Evolutionary conservation across 768 basidiomycete species (phyloP).

Genomic region (Panellus pusillus): DNA sequence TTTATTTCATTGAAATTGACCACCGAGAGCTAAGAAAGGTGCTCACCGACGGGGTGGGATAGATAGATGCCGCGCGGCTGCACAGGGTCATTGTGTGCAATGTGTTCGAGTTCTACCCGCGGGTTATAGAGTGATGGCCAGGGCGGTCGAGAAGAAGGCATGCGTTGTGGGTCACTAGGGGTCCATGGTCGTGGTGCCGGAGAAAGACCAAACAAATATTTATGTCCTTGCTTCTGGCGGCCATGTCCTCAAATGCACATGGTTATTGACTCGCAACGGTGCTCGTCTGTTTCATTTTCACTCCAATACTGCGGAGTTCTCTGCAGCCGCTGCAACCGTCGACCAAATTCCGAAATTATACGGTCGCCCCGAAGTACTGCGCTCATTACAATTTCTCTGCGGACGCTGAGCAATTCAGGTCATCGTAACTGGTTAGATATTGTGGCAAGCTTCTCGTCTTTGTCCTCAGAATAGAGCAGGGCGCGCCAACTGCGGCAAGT

Average conservation of each 20-base stretch:
- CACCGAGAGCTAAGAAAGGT: neutral
- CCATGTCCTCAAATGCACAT: constrained; percentile 4
- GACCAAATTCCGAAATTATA: constrained; percentile 39
- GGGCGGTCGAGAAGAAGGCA: constrained; percentile 25
- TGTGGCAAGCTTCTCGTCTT: neutral
- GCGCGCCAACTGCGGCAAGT: constrained; percentile 79
- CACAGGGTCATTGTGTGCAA: constrained; percentile 37
- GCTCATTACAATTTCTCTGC: neutral
- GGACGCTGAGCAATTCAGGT: constrained; percentile 31
- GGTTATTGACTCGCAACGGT: neutral
- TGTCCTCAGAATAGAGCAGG: constrained; percentile 39
- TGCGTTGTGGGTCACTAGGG: neutral
- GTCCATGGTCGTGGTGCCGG: constrained; percentile 13
- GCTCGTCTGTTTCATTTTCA: constrained; percentile 1
- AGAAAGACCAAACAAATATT: neutral
- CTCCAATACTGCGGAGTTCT: constrained; percentile 36
- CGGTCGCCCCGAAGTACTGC: constrained; percentile 44
- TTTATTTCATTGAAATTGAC: neutral
- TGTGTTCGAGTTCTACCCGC: constrained; percentile 47
- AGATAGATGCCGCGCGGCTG: constrained; percentile 47
- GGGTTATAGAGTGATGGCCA: constrained; percentile 57
- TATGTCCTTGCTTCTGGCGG: too few species aligned
- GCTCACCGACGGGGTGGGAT: constrained; percentile 38
- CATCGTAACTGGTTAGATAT: constrained; percentile 42
- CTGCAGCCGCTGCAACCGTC: constrained; percentile 38